phyloP scores from a whole-genome alignment of 73 alveolate species.

The Diophrys appendiculata region DNA sequence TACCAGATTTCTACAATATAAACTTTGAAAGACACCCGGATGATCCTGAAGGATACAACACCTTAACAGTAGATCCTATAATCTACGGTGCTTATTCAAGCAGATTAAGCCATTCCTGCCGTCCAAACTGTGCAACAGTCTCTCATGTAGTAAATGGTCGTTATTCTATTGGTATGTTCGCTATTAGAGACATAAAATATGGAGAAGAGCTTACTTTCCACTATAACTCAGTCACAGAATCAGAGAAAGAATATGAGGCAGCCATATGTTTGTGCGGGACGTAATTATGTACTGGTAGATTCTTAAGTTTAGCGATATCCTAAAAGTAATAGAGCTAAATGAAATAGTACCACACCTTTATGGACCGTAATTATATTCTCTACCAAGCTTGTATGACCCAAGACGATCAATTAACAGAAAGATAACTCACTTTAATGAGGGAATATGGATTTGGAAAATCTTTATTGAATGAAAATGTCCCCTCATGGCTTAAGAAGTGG shows the following conservation, averaged over 20 bases:
- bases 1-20: conserved; percentile 98
- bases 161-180: conserved; percentile 97
- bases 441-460: conserved; percentile 77
- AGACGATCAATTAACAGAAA: conserved; percentile 37
- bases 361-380: conserved; percentile 86
- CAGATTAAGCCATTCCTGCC: conserved; percentile 95
- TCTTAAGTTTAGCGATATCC: conserved; percentile 69
- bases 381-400: conserved; percentile 80
- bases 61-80: conserved; percentile 93
- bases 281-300: conserved; percentile 82
- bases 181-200: conserved; percentile 87
- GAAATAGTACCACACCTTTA: conserved; percentile 89
- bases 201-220: conserved; percentile 98
- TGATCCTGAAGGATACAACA: conserved; percentile 96
- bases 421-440: conserved; percentile 65
- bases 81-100: conserved; percentile 91
- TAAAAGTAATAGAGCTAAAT: conserved; percentile 75
- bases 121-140: conserved; percentile 97
- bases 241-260: conserved; percentile 90
- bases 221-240: conserved; percentile 95
- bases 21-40: conserved; percentile 93
- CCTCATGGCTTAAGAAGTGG: conserved; percentile 95
- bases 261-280: conserved; percentile 96
- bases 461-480: conserved; percentile 73
- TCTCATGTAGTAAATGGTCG: conserved; percentile 87